phyloP scores from a whole-genome alignment of 345 rosid genomes.

The Abelmoschus esculentus region DNA sequence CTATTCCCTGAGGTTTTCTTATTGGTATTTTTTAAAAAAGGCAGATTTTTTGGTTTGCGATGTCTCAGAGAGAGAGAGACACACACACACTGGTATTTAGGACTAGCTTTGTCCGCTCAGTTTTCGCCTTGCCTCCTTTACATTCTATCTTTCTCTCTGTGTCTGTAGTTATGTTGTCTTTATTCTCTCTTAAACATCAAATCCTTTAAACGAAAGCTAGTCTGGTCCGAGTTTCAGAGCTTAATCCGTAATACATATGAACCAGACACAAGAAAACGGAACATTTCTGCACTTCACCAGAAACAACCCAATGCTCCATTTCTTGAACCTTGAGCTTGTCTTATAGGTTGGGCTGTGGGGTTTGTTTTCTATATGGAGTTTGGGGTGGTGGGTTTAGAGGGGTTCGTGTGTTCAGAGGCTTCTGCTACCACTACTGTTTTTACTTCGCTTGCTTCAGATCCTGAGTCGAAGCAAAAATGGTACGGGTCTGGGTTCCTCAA shows the following conservation, averaged over 20 bases:
- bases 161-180: slow-evolving; percentile 30
- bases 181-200: background rate
- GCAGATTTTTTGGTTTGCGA: background rate
- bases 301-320: slow-evolving; percentile 8
- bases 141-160: slow-evolving; percentile 14
- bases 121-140: slow-evolving; percentile 4
- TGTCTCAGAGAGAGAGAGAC: background rate
- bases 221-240: slow-evolving; percentile 17
- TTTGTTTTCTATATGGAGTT: slow-evolving; percentile 38
- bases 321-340: slow-evolving; percentile 5
- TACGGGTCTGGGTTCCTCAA: slow-evolving; percentile 56
- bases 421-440: slow-evolving; percentile 15
- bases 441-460: slow-evolving; percentile 34
- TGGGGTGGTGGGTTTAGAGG: slow-evolving; percentile 44
- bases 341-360: slow-evolving; percentile 8
- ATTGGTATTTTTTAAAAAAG: background rate
- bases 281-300: background rate
- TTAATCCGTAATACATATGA: background rate
- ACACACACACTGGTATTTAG: slow-evolving; percentile 10
- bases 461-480: slow-evolving; percentile 40
- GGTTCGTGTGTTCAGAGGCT: slow-evolving; percentile 34
- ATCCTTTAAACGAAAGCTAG: background rate
- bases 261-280: background rate
- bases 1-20: background rate
- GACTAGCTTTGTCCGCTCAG: slow-evolving; percentile 14